Conservation (phyloP, 345 rosid genomes). For the Durio zibethinus region DNA sequence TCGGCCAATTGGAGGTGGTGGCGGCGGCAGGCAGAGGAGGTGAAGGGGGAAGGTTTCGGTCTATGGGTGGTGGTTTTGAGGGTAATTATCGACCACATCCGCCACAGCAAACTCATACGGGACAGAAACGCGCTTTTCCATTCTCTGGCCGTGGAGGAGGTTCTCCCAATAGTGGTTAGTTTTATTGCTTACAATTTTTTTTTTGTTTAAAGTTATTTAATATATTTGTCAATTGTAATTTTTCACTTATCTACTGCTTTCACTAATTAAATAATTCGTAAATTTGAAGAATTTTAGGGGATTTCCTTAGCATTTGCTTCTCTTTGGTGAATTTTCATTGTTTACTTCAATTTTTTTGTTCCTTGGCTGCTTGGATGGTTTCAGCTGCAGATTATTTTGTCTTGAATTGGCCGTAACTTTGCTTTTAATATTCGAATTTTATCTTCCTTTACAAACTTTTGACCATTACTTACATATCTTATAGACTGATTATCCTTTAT, state of each 20-base stretch:
- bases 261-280: background rate
- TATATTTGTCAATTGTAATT: background rate
- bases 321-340: background rate
- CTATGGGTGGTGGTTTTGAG: constrained; percentile 31
- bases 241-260: background rate
- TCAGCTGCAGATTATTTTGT: background rate
- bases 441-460: background rate
- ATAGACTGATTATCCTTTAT: background rate
- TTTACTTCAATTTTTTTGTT: background rate
- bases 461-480: background rate
- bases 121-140: constrained; percentile 62
- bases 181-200: background rate
- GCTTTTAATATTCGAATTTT: background rate
- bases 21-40: constrained; percentile 2
- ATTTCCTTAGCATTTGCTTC: background rate
- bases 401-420: background rate
- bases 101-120: constrained; percentile 38
- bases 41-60: constrained; percentile 34
- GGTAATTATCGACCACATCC: constrained; percentile 27
- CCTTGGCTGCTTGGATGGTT: background rate
- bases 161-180: constrained; percentile 40
- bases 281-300: background rate
- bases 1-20: constrained; percentile 26
- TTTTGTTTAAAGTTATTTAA: background rate
- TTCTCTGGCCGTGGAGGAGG: constrained; percentile 39